A percentile compares a stretch with the other conserved stretches of the same genome.
Conservation (phyloP, 331 rosid genomes). For the Acacia pycnantha region DNA sequence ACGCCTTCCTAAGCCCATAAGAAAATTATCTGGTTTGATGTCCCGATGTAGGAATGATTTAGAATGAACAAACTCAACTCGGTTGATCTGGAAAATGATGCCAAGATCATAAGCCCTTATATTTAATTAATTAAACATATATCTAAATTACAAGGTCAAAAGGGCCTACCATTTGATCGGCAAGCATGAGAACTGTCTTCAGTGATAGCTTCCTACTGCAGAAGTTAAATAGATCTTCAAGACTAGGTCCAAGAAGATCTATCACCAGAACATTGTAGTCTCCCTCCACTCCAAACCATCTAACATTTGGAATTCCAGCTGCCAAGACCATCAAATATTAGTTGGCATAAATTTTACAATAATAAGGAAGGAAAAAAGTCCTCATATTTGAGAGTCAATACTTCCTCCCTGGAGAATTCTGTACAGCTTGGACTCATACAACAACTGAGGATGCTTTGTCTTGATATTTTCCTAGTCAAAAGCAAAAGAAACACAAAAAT, state of each 20-base stretch:
- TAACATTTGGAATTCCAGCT: slow-evolving; percentile 96
- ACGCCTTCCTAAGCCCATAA: slow-evolving; percentile 99
- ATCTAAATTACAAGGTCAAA: not conserved
- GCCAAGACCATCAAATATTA: slow-evolving; percentile 33
- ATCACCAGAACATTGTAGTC: slow-evolving; percentile 94
- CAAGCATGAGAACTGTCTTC: slow-evolving; percentile 97
- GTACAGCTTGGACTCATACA: slow-evolving; percentile 95
- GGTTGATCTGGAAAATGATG: slow-evolving; percentile 63
- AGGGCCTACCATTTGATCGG: slow-evolving; percentile 90
- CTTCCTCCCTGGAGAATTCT: slow-evolving; percentile 99
- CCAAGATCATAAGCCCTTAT: not conserved
- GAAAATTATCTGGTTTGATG: slow-evolving; percentile 97
- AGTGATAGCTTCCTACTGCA: slow-evolving; percentile 93
- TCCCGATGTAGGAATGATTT: slow-evolving; percentile 96
- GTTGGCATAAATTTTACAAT: not conserved
- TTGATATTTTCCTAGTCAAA: slow-evolving; percentile 83
- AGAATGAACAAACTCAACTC: slow-evolving; percentile 92
- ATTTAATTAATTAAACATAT: not conserved
- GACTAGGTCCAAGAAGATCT: slow-evolving; percentile 99
- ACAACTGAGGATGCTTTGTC: slow-evolving; percentile 98
- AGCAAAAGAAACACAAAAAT: slow-evolving; percentile 17
- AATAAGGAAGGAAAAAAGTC: not conserved
- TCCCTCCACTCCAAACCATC: slow-evolving; percentile 99
- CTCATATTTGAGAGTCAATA: slow-evolving; percentile 33
- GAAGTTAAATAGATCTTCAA: slow-evolving; percentile 97